These are phyloP conservation scores for Arachnomyces sp. DNA, from an alignment of 2,329 filamentous ascomycete species.

Conservation along the genomic window DNA sequence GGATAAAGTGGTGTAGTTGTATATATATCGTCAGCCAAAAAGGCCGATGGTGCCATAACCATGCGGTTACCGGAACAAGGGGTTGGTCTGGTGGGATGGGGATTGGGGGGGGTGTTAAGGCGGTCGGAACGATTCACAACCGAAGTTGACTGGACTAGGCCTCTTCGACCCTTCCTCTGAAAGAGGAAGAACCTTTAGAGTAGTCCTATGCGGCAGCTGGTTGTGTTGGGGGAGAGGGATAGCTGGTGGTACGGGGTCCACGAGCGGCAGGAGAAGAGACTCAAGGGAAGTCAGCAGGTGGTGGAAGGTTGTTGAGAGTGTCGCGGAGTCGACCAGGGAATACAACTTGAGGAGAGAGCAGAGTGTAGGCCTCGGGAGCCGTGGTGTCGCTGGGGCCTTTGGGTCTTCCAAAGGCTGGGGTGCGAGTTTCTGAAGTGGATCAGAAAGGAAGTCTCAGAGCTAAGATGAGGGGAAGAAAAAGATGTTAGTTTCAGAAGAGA, in stretches of 20 bases:
- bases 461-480: no score
- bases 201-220: conserved; percentile 99
- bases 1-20: conserved; percentile 23
- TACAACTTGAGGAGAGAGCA: conserved; percentile 32
- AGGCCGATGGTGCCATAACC: conserved; percentile 66
- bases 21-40: conserved; percentile 43
- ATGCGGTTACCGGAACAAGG: conserved; percentile 24
- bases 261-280: conserved; percentile 28
- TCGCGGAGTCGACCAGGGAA: conserved; percentile 34
- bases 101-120: conserved; percentile 61
- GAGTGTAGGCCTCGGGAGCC: conserved; percentile 28
- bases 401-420: conserved; percentile 32
- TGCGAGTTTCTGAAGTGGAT: not conserved
- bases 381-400: conserved; percentile 32
- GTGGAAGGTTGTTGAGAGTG: conserved; percentile 41
- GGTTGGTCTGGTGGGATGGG: not conserved
- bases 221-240: conserved; percentile 48
- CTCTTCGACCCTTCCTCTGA: conserved; percentile 98
- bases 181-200: conserved; percentile 98
- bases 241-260: conserved; percentile 28
- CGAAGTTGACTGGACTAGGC: conserved; percentile 86
- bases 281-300: conserved; percentile 28
- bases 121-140: conserved; percentile 88
- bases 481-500: conserved; percentile 1
- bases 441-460: no score